Base-by-base conservation (phyloP, 1,284 basidiomycete genomes). In the Pyrrhoderma lamaoense region DNA sequence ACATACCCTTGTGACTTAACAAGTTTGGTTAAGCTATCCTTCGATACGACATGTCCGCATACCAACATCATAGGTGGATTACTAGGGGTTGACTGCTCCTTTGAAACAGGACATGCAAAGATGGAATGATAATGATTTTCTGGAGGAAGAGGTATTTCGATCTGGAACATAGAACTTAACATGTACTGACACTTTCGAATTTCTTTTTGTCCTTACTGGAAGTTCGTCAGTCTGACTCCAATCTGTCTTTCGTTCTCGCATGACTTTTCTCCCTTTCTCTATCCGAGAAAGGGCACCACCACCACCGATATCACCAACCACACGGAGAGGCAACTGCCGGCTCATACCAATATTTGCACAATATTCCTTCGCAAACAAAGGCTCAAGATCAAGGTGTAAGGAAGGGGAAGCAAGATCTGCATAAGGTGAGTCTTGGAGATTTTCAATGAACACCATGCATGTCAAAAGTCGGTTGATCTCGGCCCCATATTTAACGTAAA, bases 31-130 rank as follows among this genome's bases (percentile, higher is more conserved):
- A 96, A 70, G 63, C 89, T 93, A 60, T 96, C 93, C 62, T 86
- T 85, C 1, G 89, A 85, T 45, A 97, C 82, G 35, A 95, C 92
- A 67, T 99, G 96, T 0, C 95, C 95, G 64, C 95, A 99, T 1
- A 75, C 70, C 74, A 99, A 84, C 89, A 97, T 94, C 90, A 96
- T 96, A 0, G 95, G 95, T 18, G 94, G 96, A 65, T 99, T 99
- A 53, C 76, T 65, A 48, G 93, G 88, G 1, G 91, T 95, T 11
- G 92, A 83, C 67, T 96, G 93, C 63, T 99, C 95, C 68, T 98
- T 99, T 13, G 91, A 95, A 25, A 99, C 95, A 1, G 96, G 93
- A 66, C 96, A 99, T 39, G 93, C 85, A 65, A 99, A 99, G 54
- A 96, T 89, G 1, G 93, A 96, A 65, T 99, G 96, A 67, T 95